phyloP scores from a whole-genome alignment of 2,329 filamentous ascomycete species.

The Coniochaeta hoffmannii region DNA sequence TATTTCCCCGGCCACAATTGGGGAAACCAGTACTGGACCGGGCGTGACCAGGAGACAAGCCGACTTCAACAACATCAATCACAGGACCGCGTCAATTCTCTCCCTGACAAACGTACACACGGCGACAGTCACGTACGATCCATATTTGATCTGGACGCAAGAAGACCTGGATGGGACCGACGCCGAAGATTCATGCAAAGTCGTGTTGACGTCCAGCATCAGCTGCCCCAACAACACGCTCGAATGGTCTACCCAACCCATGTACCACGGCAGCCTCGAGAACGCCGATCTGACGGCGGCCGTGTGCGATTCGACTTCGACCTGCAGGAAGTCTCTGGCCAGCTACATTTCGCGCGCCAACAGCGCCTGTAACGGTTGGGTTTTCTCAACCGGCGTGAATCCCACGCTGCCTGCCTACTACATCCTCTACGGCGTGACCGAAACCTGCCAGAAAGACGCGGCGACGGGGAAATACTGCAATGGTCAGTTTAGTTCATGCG shows the following conservation, averaged over 20 bases:
- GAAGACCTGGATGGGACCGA: neutral
- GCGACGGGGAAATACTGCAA: neutral
- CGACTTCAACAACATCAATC: slow-evolving; percentile 51
- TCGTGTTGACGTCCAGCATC: neutral
- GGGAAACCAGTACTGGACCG: slow-evolving; percentile 34
- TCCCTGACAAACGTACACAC: slow-evolving; percentile 28
- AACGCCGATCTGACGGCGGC: neutral
- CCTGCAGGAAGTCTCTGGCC: neutral
- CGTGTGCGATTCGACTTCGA: neutral
- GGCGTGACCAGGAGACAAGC: slow-evolving; percentile 58
- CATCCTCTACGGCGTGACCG: neutral
- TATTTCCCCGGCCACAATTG: no score
- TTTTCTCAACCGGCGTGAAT: neutral
- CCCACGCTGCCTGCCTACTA: neutral
- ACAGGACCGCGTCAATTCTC: slow-evolving; percentile 35
- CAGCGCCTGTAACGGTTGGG: neutral
- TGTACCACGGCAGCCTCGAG: neutral
- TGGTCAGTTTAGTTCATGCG: neutral
- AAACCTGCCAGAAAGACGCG: neutral
- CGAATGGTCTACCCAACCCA: neutral
- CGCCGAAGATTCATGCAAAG: neutral
- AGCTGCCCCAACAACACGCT: neutral
- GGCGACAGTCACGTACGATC: no score
- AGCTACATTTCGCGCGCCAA: neutral
- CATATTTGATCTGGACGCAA: neutral